phyloP scores from a whole-genome alignment of 148 eudicot species.

The Beta vulgaris region DNA sequence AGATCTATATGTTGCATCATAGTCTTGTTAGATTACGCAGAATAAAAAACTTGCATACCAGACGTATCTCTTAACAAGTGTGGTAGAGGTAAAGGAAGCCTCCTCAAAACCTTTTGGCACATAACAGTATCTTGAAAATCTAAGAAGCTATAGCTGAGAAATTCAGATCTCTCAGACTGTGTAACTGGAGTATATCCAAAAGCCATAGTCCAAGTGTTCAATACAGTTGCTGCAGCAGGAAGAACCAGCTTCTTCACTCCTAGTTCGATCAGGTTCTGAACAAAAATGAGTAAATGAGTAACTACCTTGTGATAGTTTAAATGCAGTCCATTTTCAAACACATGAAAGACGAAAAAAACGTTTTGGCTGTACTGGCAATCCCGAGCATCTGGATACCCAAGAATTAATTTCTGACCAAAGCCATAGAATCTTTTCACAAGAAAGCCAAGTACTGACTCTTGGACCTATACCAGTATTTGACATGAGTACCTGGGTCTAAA shows the following conservation, averaged over 20 bases:
- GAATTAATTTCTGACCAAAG: too few relatives aligned
- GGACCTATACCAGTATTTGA: too few relatives aligned
- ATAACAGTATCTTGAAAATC: slow-evolving; percentile 79
- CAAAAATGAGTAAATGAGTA: background rate
- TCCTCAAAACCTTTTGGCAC: slow-evolving; percentile 73
- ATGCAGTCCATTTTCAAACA: too few relatives aligned
- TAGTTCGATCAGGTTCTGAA: slow-evolving; percentile 60
- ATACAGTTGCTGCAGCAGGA: slow-evolving; percentile 68
- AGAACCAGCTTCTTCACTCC: slow-evolving; percentile 86
- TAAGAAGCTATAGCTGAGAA: slow-evolving; percentile 63
- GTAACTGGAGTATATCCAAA: slow-evolving; percentile 71
- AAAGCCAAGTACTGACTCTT: too few relatives aligned
- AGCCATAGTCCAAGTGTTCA: slow-evolving; percentile 72
- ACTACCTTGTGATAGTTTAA: background rate
- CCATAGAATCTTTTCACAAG: too few relatives aligned
- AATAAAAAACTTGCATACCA: background rate
- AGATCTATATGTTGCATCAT: background rate
- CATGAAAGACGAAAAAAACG: too few relatives aligned
- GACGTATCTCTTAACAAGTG: slow-evolving; percentile 31
- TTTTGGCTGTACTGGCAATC: too few relatives aligned
- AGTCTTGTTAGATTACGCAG: background rate
- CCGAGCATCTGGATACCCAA: too few relatives aligned
- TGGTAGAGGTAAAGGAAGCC: slow-evolving; percentile 25
- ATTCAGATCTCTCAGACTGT: slow-evolving; percentile 46
- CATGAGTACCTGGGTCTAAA: too few relatives aligned